These are phyloP conservation scores for Phylloporus sp. DNA, from an alignment of 768 basidiomycete species.

Conservation along the genomic window DNA sequence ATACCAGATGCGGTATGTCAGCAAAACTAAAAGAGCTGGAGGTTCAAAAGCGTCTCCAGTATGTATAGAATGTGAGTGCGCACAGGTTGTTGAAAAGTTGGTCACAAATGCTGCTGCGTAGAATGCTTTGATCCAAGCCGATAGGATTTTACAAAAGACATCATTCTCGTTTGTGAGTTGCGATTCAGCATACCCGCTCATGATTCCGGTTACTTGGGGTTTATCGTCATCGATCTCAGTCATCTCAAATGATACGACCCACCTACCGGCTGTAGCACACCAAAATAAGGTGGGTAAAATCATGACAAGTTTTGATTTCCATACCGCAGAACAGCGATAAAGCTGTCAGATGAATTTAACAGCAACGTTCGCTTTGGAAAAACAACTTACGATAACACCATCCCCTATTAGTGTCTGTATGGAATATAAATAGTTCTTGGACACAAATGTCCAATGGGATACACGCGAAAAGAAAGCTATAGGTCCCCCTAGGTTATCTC, in stretches of 20 bases:
- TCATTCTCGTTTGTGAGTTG: background rate
- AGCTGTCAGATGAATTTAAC: background rate
- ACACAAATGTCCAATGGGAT: conserved; percentile 11
- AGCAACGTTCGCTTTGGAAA: background rate
- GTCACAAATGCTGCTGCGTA: conserved; percentile 3
- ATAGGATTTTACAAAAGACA: conserved; percentile 3
- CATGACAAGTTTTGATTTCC: conserved; percentile 5
- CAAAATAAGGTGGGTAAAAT: conserved; percentile 9
- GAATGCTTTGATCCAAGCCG: conserved; percentile 6
- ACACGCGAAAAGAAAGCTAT: conserved; percentile 18
- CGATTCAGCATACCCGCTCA: background rate
- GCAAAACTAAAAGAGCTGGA: background rate
- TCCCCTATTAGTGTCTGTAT: conserved; percentile 9
- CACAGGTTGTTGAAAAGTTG: conserved; percentile 10
- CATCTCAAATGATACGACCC: background rate
- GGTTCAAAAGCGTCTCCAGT: background rate
- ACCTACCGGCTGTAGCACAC: conserved; percentile 1
- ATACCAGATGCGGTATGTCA: conserved; percentile 9
- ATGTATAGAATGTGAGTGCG: no score
- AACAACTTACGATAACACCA: conserved; percentile 5
- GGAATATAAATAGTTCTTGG: background rate
- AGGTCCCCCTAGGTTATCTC: conserved; percentile 25
- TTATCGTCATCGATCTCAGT: background rate
- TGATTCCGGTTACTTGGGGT: conserved; percentile 5
- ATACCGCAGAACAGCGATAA: conserved; percentile 10